Base-by-base conservation (phyloP, 2,329 filamentous ascomycete genomes). In the Colletotrichum tanaceti region DNA sequence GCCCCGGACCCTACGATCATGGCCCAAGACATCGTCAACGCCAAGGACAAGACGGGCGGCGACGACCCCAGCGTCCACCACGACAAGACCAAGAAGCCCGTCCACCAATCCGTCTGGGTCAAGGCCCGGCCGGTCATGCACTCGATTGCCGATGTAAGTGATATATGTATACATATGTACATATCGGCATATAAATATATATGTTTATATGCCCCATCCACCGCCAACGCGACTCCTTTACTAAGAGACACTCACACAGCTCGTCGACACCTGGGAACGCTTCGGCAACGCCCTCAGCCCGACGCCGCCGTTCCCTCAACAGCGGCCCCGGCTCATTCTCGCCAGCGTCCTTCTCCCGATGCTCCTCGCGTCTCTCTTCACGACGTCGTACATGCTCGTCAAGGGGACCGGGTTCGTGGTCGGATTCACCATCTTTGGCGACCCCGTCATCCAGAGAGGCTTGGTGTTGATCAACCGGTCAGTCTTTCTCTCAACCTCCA, bases 391-490 rank as follows among this genome's bases (percentile, higher is more conserved):
- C 71, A 83, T 87, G 77, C 80, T 90, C 24, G 79, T 87, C 50
- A 96, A 95, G 75, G 85, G 85, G 1, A 78, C 86, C 1, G 90
- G 88, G 0, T 90, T 96, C 61, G 82, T 87, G 7, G 71, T 87
- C n/a, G 93, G 93, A 0, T 89, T 94, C 71, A 86, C 82, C 1
- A 93, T 97, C 81, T 97, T 97, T 71, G 92, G 91, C 1, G 91
- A 95, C 68, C 93, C 93, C 0, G 73, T 94, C 71, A 89, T 95
- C 63, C 81, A 83, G 39, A 86, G 85, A 14, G 87, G 83, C 2
- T 75, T 93, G 4, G 77, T 79, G 14, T 86, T 87, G 72, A 78
- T 93, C 35, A 90, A 92, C 77, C 80, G 79, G 16, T 83, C 83
- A 70, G 63, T 73, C 24, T 72, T 73, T 63, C 68, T 74, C 9